Evolutionary conservation across 305 asterid species (phyloP).

Genomic region (Nicotiana rustica): DNA sequence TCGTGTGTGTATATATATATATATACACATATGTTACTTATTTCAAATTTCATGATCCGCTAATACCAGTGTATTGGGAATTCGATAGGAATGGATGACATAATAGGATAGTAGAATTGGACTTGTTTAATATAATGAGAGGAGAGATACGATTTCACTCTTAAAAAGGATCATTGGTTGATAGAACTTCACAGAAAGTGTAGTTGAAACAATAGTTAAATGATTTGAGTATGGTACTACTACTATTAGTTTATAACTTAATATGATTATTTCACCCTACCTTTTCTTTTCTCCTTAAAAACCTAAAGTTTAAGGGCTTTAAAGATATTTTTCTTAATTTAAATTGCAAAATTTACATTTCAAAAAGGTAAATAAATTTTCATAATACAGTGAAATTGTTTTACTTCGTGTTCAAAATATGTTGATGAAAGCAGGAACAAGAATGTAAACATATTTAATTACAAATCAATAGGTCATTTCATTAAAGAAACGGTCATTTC

Average conservation of each 20-base stretch:
- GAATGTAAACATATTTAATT: neutral
- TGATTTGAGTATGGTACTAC: neutral
- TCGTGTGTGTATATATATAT: no score
- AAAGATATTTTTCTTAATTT: neutral
- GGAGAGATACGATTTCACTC: neutral
- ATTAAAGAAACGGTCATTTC: no score
- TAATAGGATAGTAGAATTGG: neutral
- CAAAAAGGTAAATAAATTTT: neutral
- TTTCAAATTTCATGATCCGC: neutral
- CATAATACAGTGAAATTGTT: neutral
- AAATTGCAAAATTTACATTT: neutral
- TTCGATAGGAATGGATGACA: no score
- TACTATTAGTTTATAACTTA: neutral
- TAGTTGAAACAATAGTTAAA: neutral
- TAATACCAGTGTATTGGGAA: neutral
- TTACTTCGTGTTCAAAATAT: neutral
- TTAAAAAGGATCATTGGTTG: no score
- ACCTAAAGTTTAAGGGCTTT: neutral
- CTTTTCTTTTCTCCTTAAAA: neutral
- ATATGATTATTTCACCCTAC: neutral
- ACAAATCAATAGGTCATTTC: neutral
- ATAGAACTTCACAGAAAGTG: neutral
- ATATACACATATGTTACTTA: no score
- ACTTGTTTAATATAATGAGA: neutral
- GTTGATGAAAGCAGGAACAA: neutral